Evolutionary conservation across 2,329 filamentous ascomycete species (phyloP), one percentile per base, ranked within the genome.

Genomic region (Aspergillus proliferans): DNA sequence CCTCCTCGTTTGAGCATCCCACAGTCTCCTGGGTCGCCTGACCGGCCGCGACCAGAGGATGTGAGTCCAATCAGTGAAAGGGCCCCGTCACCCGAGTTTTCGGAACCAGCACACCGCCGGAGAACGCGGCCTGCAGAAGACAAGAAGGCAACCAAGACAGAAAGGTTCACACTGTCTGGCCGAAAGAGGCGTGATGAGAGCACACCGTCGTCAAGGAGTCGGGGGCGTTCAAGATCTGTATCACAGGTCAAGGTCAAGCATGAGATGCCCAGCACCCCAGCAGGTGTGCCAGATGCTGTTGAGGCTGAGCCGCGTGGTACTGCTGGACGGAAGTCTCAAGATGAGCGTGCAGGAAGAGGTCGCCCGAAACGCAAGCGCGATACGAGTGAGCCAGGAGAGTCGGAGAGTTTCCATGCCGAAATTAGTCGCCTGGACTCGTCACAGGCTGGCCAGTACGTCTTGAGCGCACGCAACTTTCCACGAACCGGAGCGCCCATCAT

Each of bases 401-500:
- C 55, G 30, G 67, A 69, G 46, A 48, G 55, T 21, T 46, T 56
- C 18, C 57, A 58, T 21, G 46, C 65, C 2, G 60, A 65, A 21
- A 51, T 55, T 7, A 62, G 53, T 26, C 66, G 59, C 26, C 53
- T 58, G 4, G 63, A 67, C 34, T 54, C 62, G 2, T 56, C 64
- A 14, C 62, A 66, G 33, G 54, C 62, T 2, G 56, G 63, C 15
- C 63, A 66, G 30, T 70, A 71, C 53, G 66, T 73, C 33, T 59
- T 71, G 39, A 71, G 70, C 28, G 67, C 71, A 6, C 71, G 70
- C 39, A 74, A 72, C 24, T 76, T 76, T 52, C 81, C 85, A 33
- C 83, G 85, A 56, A 87, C 88, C 12, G 85, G 84, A 28, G 80
- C 80, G 3, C 84, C 85, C 4, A 83, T 87, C 10, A 76, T 91